Percentiles rank a stretch among this genome's conserved stretches.
phyloP scores from a whole-genome alignment of 2,329 filamentous ascomycete genomes.

The Mycosphaerella sp. region DNA sequence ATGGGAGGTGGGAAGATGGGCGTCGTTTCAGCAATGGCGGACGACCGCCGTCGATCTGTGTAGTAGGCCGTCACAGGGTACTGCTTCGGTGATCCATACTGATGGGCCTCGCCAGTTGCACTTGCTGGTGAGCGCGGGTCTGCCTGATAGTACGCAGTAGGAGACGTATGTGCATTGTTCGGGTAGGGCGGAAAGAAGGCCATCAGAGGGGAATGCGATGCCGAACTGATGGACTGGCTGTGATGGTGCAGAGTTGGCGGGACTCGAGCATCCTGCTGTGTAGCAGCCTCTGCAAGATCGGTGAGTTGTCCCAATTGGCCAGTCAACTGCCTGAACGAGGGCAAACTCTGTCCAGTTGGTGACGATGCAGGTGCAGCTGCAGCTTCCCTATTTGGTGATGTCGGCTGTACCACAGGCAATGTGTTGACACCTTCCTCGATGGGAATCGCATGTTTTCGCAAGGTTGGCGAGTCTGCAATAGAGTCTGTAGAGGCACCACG shows the following conservation, averaged over 20 bases:
- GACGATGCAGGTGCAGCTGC: conserved; percentile 14
- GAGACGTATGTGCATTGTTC: conserved; percentile 26
- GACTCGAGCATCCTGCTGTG: conserved; percentile 20
- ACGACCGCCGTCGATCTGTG: conserved; percentile 21
- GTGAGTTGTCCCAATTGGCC: conserved; percentile 40
- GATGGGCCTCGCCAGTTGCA: conserved; percentile 21
- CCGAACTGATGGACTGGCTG: conserved; percentile 27
- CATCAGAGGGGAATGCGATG: conserved; percentile 26
- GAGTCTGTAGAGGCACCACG: conserved; percentile 12
- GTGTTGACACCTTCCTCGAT: conserved; percentile 19
- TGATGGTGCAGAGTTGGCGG: conserved; percentile 22
- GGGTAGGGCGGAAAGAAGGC: conserved; percentile 23
- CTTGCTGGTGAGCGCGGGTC: conserved; percentile 25
- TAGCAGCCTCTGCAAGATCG: conserved; percentile 34
- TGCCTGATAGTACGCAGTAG: conserved; percentile 17
- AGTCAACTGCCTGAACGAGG: conserved; percentile 31
- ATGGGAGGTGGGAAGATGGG: conserved; percentile 16
- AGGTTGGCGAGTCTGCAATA: conserved; percentile 22
- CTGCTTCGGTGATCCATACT: conserved; percentile 26
- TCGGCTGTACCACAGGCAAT: conserved; percentile 25
- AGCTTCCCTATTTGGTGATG: conserved; percentile 16
- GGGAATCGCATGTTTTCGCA: conserved; percentile 20
- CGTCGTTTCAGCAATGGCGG: conserved; percentile 14
- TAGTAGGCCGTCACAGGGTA: conserved; percentile 20
- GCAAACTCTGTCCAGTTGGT: conserved; percentile 26